These are phyloP conservation scores for Backusella liffmaniae DNA, from an alignment of 192 early-diverging fungal genomes.

Conservation along the genomic window DNA sequence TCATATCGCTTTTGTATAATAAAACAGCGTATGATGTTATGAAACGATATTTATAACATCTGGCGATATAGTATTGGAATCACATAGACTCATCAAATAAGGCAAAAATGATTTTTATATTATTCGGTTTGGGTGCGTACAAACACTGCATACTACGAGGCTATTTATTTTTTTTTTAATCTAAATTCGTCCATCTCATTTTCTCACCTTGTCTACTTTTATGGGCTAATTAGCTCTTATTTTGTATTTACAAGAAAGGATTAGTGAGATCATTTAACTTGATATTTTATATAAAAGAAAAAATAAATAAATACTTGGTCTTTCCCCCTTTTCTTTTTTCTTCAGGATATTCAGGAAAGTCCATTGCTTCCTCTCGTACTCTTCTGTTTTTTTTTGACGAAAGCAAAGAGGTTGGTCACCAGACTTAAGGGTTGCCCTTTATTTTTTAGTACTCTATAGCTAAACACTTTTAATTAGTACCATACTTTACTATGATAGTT, in stretches of 20 bases:
- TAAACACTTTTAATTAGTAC: not conserved
- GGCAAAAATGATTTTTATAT: not conserved
- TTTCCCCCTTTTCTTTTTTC: not conserved
- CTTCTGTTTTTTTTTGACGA: not conserved
- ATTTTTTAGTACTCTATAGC: not conserved
- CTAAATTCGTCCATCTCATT: not conserved
- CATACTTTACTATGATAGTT: not conserved
- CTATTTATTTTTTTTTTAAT: not conserved
- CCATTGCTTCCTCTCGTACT: not conserved
- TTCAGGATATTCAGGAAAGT: not conserved
- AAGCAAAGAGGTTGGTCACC: not conserved
- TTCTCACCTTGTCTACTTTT: not conserved
- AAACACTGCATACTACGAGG: not conserved
- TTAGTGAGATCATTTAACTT: not conserved
- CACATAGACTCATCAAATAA: not conserved
- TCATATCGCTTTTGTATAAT: not conserved
- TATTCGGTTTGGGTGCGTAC: not conserved
- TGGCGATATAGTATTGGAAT: no score
- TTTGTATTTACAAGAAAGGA: not conserved
- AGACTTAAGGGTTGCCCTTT: not conserved
- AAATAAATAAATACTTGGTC: not conserved
- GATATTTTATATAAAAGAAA: not conserved
- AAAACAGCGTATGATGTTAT: not conserved
- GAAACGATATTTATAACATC: no score
- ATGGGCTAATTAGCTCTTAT: not conserved